Percentiles rank a stretch among this genome's conserved stretches.
These are phyloP conservation scores for Sporothrix globosa DNA, from an alignment of 2,329 filamentous ascomycete genomes.

Conservation along the genomic window DNA sequence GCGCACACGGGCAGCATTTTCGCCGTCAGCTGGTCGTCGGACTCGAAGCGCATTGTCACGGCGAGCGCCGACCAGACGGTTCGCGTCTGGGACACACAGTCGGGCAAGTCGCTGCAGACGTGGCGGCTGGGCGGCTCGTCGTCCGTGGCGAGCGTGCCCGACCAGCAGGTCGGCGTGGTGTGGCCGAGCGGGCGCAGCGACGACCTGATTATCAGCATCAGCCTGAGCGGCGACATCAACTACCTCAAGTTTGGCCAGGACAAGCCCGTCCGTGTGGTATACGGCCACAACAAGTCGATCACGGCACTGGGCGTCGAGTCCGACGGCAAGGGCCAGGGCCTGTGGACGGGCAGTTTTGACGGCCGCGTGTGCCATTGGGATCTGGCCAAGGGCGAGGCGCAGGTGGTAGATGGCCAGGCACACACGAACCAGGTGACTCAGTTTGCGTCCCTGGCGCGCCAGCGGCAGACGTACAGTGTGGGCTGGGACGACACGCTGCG, in stretches of 20 bases:
- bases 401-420: constrained; percentile 73
- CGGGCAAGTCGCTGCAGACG: constrained; percentile 73
- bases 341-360: constrained; percentile 92
- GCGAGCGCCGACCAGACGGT: constrained; percentile 94
- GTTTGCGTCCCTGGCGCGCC: constrained; percentile 64
- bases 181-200: constrained; percentile 83
- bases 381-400: constrained; percentile 66
- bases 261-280: constrained; percentile 70
- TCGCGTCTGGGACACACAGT: constrained; percentile 88
- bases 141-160: constrained; percentile 64
- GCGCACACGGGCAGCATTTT: constrained; percentile 89
- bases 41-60: constrained; percentile 85
- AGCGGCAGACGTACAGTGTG: constrained; percentile 75
- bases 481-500: constrained; percentile 94
- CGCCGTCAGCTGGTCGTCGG: constrained; percentile 83
- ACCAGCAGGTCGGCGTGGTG: constrained; percentile 94
- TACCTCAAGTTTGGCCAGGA: constrained; percentile 76
- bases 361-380: constrained; percentile 88
- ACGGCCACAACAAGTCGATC: constrained; percentile 90
- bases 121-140: constrained; percentile 84
- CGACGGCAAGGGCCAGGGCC: constrained; percentile 61
- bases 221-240: constrained; percentile 84
- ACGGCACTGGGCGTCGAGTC: constrained; percentile 69
- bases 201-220: constrained; percentile 86
- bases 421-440: constrained; percentile 87